These are phyloP conservation scores for Agapanthus africanus DNA, from an alignment of 106 monocot species.

Conservation along the genomic window DNA sequence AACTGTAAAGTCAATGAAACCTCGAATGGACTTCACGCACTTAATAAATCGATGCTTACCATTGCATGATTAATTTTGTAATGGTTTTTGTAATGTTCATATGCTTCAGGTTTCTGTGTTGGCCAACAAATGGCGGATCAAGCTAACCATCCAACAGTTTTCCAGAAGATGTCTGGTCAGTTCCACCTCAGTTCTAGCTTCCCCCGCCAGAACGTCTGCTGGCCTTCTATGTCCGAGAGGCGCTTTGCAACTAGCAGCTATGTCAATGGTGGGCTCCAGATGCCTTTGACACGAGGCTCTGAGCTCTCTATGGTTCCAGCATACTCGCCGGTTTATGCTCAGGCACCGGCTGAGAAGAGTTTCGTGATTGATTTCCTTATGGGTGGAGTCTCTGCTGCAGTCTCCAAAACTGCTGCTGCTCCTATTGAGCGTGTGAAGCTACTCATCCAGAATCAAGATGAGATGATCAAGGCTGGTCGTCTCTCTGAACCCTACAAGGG, in stretches of 20 bases:
- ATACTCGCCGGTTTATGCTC: slow-evolving; percentile 25
- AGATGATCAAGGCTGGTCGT: slow-evolving; percentile 44
- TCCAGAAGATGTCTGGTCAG: slow-evolving; percentile 38
- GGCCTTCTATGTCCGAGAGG: slow-evolving; percentile 8
- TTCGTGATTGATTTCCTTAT: slow-evolving; percentile 40
- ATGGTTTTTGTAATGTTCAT: too few relatives aligned
- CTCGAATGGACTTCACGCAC: too few relatives aligned
- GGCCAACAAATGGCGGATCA: slow-evolving; percentile 58
- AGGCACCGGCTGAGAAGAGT: slow-evolving; percentile 34
- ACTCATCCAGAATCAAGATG: slow-evolving; percentile 48
- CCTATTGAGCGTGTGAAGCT: slow-evolving; percentile 48
- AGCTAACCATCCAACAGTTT: slow-evolving; percentile 38
- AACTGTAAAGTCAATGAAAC: too few relatives aligned
- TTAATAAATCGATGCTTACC: too few relatives aligned
- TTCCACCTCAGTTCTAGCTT: neutral
- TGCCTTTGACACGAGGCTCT: slow-evolving; percentile 2
- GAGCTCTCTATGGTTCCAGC: slow-evolving; percentile 3
- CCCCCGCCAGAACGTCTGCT: slow-evolving; percentile 15
- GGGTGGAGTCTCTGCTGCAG: slow-evolving; percentile 49
- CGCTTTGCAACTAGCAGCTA: slow-evolving; percentile 26
- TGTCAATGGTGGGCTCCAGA: slow-evolving; percentile 17
- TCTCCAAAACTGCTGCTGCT: slow-evolving; percentile 46
- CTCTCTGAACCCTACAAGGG: slow-evolving; percentile 49
- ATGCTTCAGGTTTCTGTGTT: too few relatives aligned
- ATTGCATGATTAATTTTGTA: too few relatives aligned